Evolutionary conservation across 192 early-diverging fungal species (phyloP).

Genomic region (Coemansia sp.): DNA sequence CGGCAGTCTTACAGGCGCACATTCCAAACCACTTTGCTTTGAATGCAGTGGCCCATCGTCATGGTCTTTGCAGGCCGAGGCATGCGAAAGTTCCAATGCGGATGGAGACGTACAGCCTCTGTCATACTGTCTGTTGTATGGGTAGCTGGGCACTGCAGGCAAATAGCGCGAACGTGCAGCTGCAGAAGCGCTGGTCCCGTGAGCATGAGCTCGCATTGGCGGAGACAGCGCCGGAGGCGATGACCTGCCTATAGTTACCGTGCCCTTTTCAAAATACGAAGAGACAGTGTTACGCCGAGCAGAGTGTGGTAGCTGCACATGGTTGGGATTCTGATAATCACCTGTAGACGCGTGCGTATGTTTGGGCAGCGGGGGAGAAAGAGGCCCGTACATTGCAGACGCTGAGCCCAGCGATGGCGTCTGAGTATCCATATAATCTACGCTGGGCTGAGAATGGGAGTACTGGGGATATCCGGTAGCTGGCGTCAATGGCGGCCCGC

Average conservation of each 20-base stretch:
- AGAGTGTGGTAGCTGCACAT: background rate
- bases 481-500: constrained; percentile 1
- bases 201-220: background rate
- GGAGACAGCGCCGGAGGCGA: background rate
- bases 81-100: background rate
- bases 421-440: constrained; percentile 2
- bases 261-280: constrained; percentile 3
- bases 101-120: background rate
- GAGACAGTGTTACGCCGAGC: constrained; percentile 30
- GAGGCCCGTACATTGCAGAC: constrained; percentile 4
- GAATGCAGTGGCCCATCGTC: background rate
- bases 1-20: constrained; percentile 24
- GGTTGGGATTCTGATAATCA: background rate
- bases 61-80: background rate
- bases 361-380: constrained; percentile 4
- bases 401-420: constrained; percentile 12
- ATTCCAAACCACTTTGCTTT: background rate
- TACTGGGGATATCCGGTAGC: background rate
- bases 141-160: constrained; percentile 12
- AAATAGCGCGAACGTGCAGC: constrained; percentile 28
- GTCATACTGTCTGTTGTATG: background rate
- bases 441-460: constrained; percentile 1
- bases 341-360: background rate
- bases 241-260: background rate
- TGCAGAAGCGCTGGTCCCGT: background rate